These are phyloP conservation scores for Wallacemonas collosoma DNA, from an alignment of 208 protist genomes.

Conservation along the genomic window DNA sequence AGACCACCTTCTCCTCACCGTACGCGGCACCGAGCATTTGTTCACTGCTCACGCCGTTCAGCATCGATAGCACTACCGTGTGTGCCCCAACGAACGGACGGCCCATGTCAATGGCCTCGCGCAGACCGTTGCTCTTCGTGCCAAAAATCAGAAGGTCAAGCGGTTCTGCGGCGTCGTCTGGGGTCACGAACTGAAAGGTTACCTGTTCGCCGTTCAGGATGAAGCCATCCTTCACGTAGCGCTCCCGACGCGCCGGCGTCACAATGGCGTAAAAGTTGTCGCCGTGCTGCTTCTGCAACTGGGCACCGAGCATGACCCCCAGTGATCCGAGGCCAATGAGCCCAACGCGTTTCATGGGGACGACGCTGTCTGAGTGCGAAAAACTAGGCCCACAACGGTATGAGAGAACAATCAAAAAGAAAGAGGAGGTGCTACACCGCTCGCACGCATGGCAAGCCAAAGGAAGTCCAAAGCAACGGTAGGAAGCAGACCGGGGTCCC, in stretches of 20 bases:
- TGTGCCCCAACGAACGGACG: slow-evolving; percentile 26
- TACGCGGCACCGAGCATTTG: slow-evolving; percentile 20
- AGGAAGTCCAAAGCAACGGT: no score
- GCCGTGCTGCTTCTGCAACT: slow-evolving; percentile 17
- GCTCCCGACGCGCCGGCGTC: not conserved
- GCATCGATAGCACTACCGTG: slow-evolving; percentile 25
- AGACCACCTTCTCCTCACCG: slow-evolving; percentile 27
- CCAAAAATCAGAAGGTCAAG: slow-evolving; percentile 25
- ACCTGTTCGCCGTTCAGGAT: slow-evolving; percentile 14
- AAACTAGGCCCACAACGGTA: no score
- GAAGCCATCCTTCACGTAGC: slow-evolving; percentile 16
- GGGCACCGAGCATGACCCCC: slow-evolving; percentile 20
- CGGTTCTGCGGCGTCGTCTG: slow-evolving; percentile 14
- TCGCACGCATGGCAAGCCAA: no score
- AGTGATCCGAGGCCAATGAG: slow-evolving; percentile 20
- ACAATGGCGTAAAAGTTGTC: slow-evolving; percentile 22
- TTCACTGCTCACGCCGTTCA: slow-evolving; percentile 27
- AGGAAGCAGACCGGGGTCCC: no score
- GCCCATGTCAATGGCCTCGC: slow-evolving; percentile 19
- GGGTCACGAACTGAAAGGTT: slow-evolving; percentile 18
- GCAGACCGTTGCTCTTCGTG: slow-evolving; percentile 25
- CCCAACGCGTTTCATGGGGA: slow-evolving; percentile 7
- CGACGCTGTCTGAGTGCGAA: no score
- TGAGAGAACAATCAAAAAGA: not conserved
- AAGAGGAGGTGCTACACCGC: not conserved